Evolutionary conservation across 306 rosid genomes (phyloP), one percentile per base, ranked within the genome.

Genomic region (Trifolium repens): DNA sequence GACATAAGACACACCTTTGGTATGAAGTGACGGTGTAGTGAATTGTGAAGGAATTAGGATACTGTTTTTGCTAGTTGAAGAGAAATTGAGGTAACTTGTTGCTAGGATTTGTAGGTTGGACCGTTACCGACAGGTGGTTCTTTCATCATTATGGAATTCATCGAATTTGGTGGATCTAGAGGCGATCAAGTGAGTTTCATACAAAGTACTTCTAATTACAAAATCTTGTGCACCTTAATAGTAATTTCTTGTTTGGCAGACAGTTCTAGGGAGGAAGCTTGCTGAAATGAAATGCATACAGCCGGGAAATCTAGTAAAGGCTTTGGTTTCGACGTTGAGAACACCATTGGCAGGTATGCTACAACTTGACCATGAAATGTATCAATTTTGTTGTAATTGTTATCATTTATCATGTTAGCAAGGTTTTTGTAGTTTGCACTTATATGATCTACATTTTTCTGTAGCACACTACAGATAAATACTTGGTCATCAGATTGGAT

Each of bases 271-370:
- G 72, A 88, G 88, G 83, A 94, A 87, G 86, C 97, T 94, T 62
- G 98, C 89, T 47, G 97, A 91, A 82, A 91, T 47, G 97, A 91
- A 82, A 91, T 94, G 98, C 98, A 94, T 75, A 94, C 82, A 82
- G 87, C 89, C 66, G 96, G 96, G 85, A 88, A 86, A 85, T 90
- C 94, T 16, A 83, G 82, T 22, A 90, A 90, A 69, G 97, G 97
- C 37, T 94, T 77, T 81, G 98, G 98, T 76, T 94, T 94, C 69
- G 86, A 91, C 37, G 90, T 90, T 49, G 78, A 91, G 72, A 94
- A 94, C 78, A 94, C 98, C 71, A 92, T 91, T 82, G 97, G 98
- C 84, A 91, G 98, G 98, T 93, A 73, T 42, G 14, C 27, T 53
- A 37, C 52, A 9, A 74, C 43, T 42, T 60, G 63, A 27, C 72